Percentiles rank a stretch among this genome's conserved stretches.
phyloP scores from a whole-genome alignment of 768 basidiomycete genomes.

The Tubosaeta sp. region DNA sequence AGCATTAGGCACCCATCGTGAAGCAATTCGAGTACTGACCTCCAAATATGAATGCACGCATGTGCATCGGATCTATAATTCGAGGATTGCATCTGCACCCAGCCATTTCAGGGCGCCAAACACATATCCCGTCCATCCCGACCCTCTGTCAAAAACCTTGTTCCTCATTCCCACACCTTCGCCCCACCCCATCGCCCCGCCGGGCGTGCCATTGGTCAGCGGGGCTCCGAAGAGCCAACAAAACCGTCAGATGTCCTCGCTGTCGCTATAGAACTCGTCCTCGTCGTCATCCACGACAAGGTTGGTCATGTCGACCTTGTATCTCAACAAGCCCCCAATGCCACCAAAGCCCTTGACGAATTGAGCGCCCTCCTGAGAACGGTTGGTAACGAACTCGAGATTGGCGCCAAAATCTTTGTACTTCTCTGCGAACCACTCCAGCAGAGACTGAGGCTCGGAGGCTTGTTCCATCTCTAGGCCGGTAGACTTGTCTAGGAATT shows the following conservation, averaged over 20 bases:
- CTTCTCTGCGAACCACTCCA: constrained; percentile 99
- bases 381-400: constrained; percentile 94
- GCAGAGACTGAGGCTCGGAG: constrained; percentile 75
- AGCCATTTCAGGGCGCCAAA: constrained; percentile 9
- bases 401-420: constrained; percentile 97
- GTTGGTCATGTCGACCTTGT: constrained; percentile 95
- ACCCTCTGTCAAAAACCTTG: not conserved
- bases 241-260: constrained; percentile 79
- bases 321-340: constrained; percentile 90
- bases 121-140: not conserved
- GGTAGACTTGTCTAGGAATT: constrained; percentile 94
- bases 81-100: constrained; percentile 5
- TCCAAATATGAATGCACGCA: constrained; percentile 13
- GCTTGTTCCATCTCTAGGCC: constrained; percentile 93
- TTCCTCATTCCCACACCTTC: constrained; percentile 3
- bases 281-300: constrained; percentile 74
- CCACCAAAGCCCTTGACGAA: constrained; percentile 99
- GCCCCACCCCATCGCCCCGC: constrained; percentile 49
- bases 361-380: constrained; percentile 95
- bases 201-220: constrained; percentile 58
- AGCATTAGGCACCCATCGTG: not conserved
- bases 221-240: constrained; percentile 85
- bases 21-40: constrained; percentile 12
- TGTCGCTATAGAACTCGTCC: constrained; percentile 79
- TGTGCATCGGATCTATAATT: constrained; percentile 13